A percentile compares a stretch with the other conserved stretches of the same genome.
phyloP scores from a whole-genome alignment of 331 rosid species.

The Cucumis variabilis region DNA sequence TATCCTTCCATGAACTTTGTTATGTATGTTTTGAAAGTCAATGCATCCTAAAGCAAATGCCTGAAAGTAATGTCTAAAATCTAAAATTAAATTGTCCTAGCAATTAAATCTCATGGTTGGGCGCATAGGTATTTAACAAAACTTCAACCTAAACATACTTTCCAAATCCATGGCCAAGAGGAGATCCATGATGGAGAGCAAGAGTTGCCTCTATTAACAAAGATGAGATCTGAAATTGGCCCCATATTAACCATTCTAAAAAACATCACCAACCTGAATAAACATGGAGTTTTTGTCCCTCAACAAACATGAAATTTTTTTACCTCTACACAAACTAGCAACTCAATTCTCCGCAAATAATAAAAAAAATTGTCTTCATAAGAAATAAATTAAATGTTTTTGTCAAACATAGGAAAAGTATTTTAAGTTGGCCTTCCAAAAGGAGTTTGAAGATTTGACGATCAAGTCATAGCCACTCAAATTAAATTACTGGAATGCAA shows the following conservation, averaged over 20 bases:
- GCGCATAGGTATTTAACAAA: neutral
- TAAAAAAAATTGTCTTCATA: too few species aligned
- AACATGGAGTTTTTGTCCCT: slow-evolving; percentile 26
- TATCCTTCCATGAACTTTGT: slow-evolving; percentile 61
- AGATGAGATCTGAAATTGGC: slow-evolving; percentile 62
- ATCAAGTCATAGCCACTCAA: too few species aligned
- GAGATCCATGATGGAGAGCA: slow-evolving; percentile 97
- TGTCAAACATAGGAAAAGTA: too few species aligned
- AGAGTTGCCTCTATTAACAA: slow-evolving; percentile 80
- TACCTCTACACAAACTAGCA: too few species aligned
- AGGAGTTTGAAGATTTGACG: too few species aligned
- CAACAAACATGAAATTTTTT: too few species aligned
- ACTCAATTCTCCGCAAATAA: too few species aligned
- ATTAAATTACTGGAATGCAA: too few species aligned
- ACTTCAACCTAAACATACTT: slow-evolving; percentile 84
- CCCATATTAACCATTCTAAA: slow-evolving; percentile 95
- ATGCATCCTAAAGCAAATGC: slow-evolving; percentile 71
- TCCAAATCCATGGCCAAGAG: slow-evolving; percentile 82
- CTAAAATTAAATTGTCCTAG: neutral
- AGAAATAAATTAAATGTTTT: too few species aligned
- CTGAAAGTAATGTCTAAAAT: neutral
- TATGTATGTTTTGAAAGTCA: slow-evolving; percentile 58
- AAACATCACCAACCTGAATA: slow-evolving; percentile 70
- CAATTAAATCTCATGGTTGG: neutral
- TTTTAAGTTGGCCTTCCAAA: too few species aligned